Evolutionary conservation across 164 flowering plant genomes (phyloP).

Genomic region (Piper longum): DNA sequence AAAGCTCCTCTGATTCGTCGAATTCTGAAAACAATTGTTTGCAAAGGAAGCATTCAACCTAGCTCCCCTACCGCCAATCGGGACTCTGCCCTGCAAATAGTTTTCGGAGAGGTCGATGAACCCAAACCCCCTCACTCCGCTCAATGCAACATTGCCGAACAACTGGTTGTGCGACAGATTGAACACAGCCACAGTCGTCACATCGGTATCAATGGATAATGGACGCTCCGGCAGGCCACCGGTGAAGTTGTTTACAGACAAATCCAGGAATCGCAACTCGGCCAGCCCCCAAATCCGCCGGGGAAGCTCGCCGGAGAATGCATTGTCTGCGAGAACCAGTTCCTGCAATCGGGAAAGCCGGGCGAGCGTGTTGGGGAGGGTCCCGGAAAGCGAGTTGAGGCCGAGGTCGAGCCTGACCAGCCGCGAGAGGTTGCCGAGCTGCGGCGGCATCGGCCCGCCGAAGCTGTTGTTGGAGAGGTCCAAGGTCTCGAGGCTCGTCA

Average conservation of each 20-base stretch:
- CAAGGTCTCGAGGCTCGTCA: constrained; percentile 24
- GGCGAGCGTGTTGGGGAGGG: constrained; percentile 4
- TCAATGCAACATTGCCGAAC: constrained; percentile 34
- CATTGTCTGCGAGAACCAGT: constrained; percentile 31
- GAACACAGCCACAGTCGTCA: constrained; percentile 13
- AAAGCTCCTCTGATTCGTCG: constrained; percentile 40
- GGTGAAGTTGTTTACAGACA: constrained; percentile 48
- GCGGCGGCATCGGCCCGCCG: constrained; percentile 30
- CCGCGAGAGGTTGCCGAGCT: constrained; percentile 36
- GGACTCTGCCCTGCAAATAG: constrained; percentile 52
- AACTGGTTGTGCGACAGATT: constrained; percentile 54
- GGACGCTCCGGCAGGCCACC: constrained; percentile 28
- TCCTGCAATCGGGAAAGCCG: constrained; percentile 21
- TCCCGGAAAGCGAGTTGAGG: constrained; percentile 34
- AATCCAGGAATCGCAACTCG: constrained; percentile 34
- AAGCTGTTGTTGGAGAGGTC: constrained; percentile 47
- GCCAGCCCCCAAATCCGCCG: constrained; percentile 30
- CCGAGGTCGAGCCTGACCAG: constrained; percentile 53
- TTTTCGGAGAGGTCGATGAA: constrained; percentile 49
- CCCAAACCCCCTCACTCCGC: constrained; percentile 18
- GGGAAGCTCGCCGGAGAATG: constrained; percentile 36
- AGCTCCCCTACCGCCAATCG: constrained; percentile 8
- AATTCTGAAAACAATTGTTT: constrained; percentile 54
- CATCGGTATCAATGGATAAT: not conserved
- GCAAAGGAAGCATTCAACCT: constrained; percentile 26